These are phyloP conservation scores for Cyclotella sp. DNA, from an alignment of 108 stramenopile genomes.

Conservation along the genomic window DNA sequence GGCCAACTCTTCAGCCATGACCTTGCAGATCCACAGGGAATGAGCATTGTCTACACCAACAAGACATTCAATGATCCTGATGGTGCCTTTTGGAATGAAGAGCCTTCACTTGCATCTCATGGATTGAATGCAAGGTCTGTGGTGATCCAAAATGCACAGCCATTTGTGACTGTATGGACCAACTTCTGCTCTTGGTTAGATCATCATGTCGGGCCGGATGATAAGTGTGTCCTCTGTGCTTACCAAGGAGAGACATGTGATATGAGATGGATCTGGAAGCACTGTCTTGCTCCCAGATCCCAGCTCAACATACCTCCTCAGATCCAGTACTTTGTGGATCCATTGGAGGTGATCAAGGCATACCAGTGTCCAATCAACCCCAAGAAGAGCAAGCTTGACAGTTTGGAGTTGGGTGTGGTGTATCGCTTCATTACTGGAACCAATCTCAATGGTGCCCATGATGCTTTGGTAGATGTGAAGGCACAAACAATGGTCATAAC, in stretches of 20 bases:
- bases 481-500: background rate
- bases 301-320: background rate
- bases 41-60: too few species aligned
- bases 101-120: background rate
- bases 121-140: background rate
- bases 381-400: too few species aligned
- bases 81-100: slow-evolving; percentile 2
- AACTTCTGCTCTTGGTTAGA: slow-evolving; percentile 6
- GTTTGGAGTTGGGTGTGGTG: background rate
- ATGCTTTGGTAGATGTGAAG: too few species aligned
- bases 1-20: background rate
- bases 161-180: slow-evolving; percentile 4
- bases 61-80: slow-evolving; percentile 8
- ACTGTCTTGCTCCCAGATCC: too few species aligned
- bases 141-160: background rate
- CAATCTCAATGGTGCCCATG: too few species aligned
- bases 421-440: background rate
- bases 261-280: too few species aligned
- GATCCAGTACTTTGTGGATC: slow-evolving; percentile 2
- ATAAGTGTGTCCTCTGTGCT: slow-evolving; percentile 3
- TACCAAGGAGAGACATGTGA: too few species aligned
- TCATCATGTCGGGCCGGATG: background rate
- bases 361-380: slow-evolving; percentile 1
- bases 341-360: background rate
- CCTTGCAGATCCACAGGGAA: too few species aligned